A percentile compares a stretch with the other conserved stretches of the same genome.
Conservation (phyloP, 768 basidiomycete genomes). For the Mycena amicta region DNA sequence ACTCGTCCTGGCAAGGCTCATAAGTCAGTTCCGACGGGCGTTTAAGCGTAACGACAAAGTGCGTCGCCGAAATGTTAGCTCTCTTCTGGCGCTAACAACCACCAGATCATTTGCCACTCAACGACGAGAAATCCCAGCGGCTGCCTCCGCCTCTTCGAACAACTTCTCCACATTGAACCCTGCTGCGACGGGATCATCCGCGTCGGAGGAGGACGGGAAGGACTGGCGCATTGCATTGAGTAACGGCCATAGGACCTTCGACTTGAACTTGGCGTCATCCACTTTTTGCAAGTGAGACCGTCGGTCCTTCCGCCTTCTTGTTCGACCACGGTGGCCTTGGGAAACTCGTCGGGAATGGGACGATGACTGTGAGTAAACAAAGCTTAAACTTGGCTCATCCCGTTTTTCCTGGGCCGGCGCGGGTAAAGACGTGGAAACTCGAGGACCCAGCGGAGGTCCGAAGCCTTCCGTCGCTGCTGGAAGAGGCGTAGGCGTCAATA, state of each 20-base stretch:
- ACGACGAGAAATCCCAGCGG: slow-evolving; percentile 38
- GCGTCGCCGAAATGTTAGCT: slow-evolving; percentile 33
- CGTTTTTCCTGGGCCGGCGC: neutral
- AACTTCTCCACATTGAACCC: neutral
- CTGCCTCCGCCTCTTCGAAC: neutral
- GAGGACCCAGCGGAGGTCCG: neutral
- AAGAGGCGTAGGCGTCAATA: neutral
- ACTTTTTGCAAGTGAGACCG: neutral
- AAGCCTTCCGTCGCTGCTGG: neutral
- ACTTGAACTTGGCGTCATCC: neutral
- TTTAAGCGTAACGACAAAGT: slow-evolving; percentile 99
- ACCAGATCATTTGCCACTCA: slow-evolving; percentile 88
- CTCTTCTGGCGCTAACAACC: neutral
- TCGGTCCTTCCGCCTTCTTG: neutral
- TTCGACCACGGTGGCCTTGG: neutral
- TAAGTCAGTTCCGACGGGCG: slow-evolving; percentile 92
- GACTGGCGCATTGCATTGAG: neutral
- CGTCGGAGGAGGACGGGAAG: neutral
- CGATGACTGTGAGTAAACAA: too few relatives aligned
- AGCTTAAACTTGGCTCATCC: neutral
- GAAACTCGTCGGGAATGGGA: neutral
- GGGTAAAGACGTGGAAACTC: neutral
- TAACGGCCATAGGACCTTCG: neutral
- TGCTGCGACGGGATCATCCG: neutral
- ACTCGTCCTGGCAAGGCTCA: slow-evolving; percentile 81